Base-by-base conservation (phyloP, 345 rosid genomes). In the Pelargonium nanum region DNA sequence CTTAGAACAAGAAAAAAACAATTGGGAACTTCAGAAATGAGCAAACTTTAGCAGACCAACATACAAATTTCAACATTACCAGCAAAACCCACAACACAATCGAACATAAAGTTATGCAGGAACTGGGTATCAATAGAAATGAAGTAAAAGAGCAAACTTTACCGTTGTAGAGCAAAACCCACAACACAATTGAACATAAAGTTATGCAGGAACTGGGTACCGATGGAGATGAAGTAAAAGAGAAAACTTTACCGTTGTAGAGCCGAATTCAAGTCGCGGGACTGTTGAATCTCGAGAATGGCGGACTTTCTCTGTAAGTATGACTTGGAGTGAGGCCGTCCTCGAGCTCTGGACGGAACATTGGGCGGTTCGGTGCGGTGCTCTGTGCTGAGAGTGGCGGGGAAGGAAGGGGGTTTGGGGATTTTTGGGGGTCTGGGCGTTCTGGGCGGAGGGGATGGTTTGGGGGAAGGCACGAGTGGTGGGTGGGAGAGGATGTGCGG, bases 241-340 rank as follows among this genome's bases (percentile, higher is more conserved):
- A 21, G 24, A 53, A 19, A 20, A 45, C 20, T 24, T 57, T 55
- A 86, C 89, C 88, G 82, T 20, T 79, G 66, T 28, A 91, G 89
- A 53, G 92, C 77, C 17, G 81, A 75, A 57, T 62, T 58, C 58
- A 85, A 77, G 69, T 82, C 83, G 1, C 83, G 24, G 56, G 95
- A 83, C n/a, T 68, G 68, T 57, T 82, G 82, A 22, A 91, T 74
- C 65, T 85, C 77, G 45, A 68, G 64, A 56, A 88, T 74, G 57
- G 95, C 95, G 48, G 86, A 73, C 80, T 88, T 80, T 63, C 96
- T 83, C 26, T 69, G 71, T 26, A 77, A 62, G 76, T 81, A 88
- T 9, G 76, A 68, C 70, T 70, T 81, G 13, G 91, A 72, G 68
- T 80, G 81, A 57, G 72, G 88, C 63, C 71, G 67, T 53, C 68